Evolutionary conservation across 495 filamentous ascomycete genomes (phyloP).

Genomic region (Staphylotrichum longicolle): DNA sequence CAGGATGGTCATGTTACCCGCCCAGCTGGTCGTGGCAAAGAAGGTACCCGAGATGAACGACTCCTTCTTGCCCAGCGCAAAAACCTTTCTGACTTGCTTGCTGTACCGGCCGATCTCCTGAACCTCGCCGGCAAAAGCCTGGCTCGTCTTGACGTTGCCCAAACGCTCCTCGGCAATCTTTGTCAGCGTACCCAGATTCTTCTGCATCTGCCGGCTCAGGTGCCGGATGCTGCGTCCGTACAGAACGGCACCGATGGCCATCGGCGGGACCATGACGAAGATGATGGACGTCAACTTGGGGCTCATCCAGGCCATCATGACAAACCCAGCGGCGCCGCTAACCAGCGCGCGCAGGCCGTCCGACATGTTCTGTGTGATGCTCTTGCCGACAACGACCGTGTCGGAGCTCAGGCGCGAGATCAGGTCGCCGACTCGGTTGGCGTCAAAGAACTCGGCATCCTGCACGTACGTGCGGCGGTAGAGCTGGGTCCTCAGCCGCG

Average conservation of each 20-base stretch:
- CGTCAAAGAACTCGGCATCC: slow-evolving; percentile 98
- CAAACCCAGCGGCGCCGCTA: slow-evolving; percentile 82
- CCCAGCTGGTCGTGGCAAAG: slow-evolving; percentile 82
- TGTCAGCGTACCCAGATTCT: slow-evolving; percentile 83
- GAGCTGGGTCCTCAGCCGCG: slow-evolving; percentile 81
- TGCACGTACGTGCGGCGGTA: slow-evolving; percentile 89
- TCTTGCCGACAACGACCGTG: slow-evolving; percentile 96
- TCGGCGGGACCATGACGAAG: slow-evolving; percentile 81
- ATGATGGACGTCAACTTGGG: slow-evolving; percentile 86
- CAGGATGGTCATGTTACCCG: slow-evolving; percentile 93
- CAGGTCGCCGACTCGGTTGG: slow-evolving; percentile 92
- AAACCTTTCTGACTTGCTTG: slow-evolving; percentile 85
- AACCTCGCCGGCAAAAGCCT: slow-evolving; percentile 91
- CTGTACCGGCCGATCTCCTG: slow-evolving; percentile 90
- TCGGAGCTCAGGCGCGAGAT: slow-evolving; percentile 94
- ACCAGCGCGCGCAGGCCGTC: slow-evolving; percentile 87
- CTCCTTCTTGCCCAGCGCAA: slow-evolving; percentile 78
- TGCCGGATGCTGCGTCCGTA: slow-evolving; percentile 86
- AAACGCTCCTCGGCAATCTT: slow-evolving; percentile 96
- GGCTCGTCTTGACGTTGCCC: slow-evolving; percentile 91
- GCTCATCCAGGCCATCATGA: slow-evolving; percentile 89
- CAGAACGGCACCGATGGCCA: slow-evolving; percentile 86
- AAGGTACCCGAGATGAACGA: slow-evolving; percentile 87
- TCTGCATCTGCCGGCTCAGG: slow-evolving; percentile 85
- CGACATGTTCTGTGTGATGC: slow-evolving; percentile 95